Percentiles rank a stretch among this genome's conserved stretches.
phyloP scores from a whole-genome alignment of 257 asterid species.

The Petunia secreta region DNA sequence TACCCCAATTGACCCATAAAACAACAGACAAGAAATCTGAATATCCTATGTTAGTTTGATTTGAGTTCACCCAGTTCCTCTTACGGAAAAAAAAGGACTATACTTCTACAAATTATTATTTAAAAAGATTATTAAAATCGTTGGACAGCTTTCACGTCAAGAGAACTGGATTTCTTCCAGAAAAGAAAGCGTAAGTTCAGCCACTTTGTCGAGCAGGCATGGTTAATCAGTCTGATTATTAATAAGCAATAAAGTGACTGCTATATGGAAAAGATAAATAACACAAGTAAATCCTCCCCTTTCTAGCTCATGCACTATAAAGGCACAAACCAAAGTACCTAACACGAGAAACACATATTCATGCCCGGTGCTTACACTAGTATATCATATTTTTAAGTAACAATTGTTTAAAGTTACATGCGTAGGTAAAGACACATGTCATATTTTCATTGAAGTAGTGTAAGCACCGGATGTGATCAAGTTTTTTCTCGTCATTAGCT shows the following conservation, averaged over 20 bases:
- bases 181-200: neutral
- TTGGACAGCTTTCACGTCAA: too few relatives aligned
- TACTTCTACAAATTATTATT: too few relatives aligned
- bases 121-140: too few relatives aligned
- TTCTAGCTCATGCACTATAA: neutral
- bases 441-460: neutral
- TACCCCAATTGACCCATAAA: too few relatives aligned
- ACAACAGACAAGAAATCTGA: too few relatives aligned
- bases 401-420: too few relatives aligned
- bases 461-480: neutral
- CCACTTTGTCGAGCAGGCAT: neutral
- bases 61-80: too few relatives aligned
- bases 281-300: neutral
- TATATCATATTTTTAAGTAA: too few relatives aligned
- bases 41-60: too few relatives aligned
- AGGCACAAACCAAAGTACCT: neutral
- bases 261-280: neutral
- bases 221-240: neutral
- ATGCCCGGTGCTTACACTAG: neutral
- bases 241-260: neutral
- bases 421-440: neutral
- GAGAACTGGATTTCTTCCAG: too few relatives aligned
- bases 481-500: neutral
- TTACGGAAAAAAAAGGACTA: too few relatives aligned
- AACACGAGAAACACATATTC: neutral